Base-by-base conservation (phyloP, 768 basidiomycete species). In the Cyclocybe cylindracea region DNA sequence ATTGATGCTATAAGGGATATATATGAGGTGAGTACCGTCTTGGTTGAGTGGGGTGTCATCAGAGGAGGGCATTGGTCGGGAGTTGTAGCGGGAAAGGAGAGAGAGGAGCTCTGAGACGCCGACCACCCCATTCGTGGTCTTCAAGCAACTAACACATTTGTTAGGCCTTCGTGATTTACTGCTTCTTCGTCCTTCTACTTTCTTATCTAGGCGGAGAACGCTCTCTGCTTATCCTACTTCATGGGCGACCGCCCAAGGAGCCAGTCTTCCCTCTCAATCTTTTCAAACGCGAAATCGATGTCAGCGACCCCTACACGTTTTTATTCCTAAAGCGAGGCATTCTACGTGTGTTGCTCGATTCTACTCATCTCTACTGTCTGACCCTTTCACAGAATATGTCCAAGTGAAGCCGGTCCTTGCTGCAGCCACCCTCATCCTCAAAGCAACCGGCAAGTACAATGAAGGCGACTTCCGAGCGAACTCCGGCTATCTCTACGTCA, bases 1-100 rank as follows among this genome's bases (percentile, higher is more conserved):
- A 95, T 99, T 54, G 97, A 99, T 66, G 93, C 83, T 11, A 77
- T 98, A 54, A 82, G 97, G 39, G 97, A 98, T 68, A 82, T 99
- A 11, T 99, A 99, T 67, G 97, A 99, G 80, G 94, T 93, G 53
- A 53, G 82, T 66, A 9, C 10, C 13, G 29, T 45, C 32, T 40
- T 10, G 39, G 16, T 35, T 7, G 41, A 18, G 19, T 10, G 37
- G 11, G 19, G 32, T 13, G 7, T 34, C 18, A 33, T 24, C 19
- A 18, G 10, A 24, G 39, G 29, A 5, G 14, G 5, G 29, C 34
- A 18, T n/a, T 24, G 24, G 24, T 5, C 24, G 24, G 24, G 24
- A 24, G 24, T 24, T 24, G 24, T 24, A 24, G 24, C 24, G 24
- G 24, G 24, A 24, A 24, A 24, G 24, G 5, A 24, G 31, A 7